Evolutionary conservation across 176 grass and related monocot genomes (phyloP).

Genomic region (Zizania latifolia): DNA sequence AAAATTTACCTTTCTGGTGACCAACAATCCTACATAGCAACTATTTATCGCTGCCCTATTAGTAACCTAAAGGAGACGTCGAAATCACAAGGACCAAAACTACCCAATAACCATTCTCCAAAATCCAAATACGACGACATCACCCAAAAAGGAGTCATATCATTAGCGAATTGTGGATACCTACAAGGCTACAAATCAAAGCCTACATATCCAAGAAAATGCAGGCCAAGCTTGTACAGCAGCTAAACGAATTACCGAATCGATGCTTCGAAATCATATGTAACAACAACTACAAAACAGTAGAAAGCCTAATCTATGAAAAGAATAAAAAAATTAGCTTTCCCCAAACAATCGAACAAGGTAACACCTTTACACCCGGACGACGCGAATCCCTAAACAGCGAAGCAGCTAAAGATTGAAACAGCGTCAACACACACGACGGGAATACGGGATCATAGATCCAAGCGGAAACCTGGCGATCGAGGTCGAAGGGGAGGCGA

Average conservation of each 20-base stretch:
- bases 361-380: background rate
- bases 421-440: background rate
- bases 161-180: background rate
- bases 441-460: constrained; percentile 32
- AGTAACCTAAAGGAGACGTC: background rate
- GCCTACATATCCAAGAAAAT: background rate
- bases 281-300: background rate
- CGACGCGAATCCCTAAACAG: constrained; percentile 2
- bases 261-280: constrained; percentile 11
- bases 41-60: background rate
- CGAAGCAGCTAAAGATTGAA: background rate
- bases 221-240: background rate
- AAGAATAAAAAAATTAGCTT: background rate
- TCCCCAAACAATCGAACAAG: constrained; percentile 12
- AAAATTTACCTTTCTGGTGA: background rate
- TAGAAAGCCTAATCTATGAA: background rate
- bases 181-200: background rate
- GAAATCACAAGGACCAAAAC: background rate
- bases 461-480: constrained; percentile 68
- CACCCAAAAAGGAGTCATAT: background rate
- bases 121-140: background rate
- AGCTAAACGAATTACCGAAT: background rate
- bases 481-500: constrained; percentile 74
- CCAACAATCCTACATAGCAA: background rate
- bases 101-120: background rate